phyloP scores from a whole-genome alignment of 2,329 filamentous ascomycete genomes.

The Neonectria sp. region DNA sequence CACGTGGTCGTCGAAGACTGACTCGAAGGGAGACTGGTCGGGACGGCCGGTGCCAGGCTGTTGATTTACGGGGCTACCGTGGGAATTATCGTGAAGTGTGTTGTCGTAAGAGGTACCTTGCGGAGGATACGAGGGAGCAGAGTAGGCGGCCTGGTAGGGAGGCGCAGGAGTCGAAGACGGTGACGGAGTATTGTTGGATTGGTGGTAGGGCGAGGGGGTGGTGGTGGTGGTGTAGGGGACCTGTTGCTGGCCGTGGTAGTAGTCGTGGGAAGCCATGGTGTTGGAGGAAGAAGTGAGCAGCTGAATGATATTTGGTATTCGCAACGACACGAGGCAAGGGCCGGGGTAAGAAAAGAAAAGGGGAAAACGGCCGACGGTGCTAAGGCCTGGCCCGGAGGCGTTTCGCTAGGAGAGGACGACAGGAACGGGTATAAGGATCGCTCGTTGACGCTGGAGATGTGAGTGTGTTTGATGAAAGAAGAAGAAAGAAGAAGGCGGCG shows the following conservation, averaged over 20 bases:
- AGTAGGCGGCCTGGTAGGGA: slow-evolving; percentile 51
- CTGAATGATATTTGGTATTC: not conserved
- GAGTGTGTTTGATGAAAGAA: not conserved
- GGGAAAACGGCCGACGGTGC: slow-evolving; percentile 21
- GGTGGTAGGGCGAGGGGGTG: slow-evolving; percentile 60
- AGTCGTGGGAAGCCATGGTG: slow-evolving; percentile 75
- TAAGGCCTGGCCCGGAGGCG: slow-evolving; percentile 21
- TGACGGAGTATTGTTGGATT: slow-evolving; percentile 59
- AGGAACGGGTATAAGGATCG: slow-evolving; percentile 1
- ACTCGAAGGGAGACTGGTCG: slow-evolving; percentile 71
- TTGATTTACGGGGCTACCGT: slow-evolving; percentile 46
- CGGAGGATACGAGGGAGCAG: slow-evolving; percentile 42
- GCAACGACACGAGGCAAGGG: slow-evolving; percentile 12
- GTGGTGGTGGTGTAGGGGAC: slow-evolving; percentile 53
- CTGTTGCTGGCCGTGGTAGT: slow-evolving; percentile 68
- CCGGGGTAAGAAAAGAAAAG: slow-evolving; percentile 26
- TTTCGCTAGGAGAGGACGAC: slow-evolving; percentile 14
- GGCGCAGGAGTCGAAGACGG: slow-evolving; percentile 55
- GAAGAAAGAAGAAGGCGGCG: slow-evolving; percentile 1
- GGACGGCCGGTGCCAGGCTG: slow-evolving; percentile 49
- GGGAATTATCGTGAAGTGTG: slow-evolving; percentile 7
- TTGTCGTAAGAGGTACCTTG: slow-evolving; percentile 38
- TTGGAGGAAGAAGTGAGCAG: slow-evolving; percentile 6
- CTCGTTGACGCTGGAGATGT: not conserved
- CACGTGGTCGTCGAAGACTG: slow-evolving; percentile 77